phyloP scores from a whole-genome alignment of 2,329 filamentous ascomycete genomes.

The Exophiala spinifera region DNA sequence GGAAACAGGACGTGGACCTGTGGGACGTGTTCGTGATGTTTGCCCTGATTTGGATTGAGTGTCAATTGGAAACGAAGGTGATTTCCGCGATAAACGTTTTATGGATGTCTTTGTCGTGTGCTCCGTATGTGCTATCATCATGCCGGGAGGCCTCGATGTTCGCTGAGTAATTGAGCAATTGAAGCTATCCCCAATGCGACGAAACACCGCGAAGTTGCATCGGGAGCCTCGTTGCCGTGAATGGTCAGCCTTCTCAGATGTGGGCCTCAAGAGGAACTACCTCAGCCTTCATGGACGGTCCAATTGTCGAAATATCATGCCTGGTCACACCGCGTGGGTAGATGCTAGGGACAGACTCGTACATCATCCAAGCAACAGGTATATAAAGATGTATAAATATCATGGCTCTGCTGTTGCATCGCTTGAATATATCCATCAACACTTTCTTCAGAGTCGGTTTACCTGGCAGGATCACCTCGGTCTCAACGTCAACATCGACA shows the following conservation, averaged over 20 bases:
- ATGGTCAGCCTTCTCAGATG: neutral
- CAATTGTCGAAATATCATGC: neutral
- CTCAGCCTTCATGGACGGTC: neutral
- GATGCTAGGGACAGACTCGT: too few relatives aligned
- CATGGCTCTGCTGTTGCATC: too few relatives aligned
- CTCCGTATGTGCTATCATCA: neutral
- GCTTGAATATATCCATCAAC: too few relatives aligned
- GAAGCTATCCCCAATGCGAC: neutral
- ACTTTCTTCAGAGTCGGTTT: neutral
- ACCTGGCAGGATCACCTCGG: neutral
- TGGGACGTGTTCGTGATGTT: neutral
- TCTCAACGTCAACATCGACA: constrained; percentile 1
- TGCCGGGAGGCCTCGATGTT: neutral
- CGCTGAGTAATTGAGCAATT: neutral
- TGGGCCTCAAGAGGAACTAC: neutral
- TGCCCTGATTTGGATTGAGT: neutral
- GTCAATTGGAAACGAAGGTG: too few relatives aligned
- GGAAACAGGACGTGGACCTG: neutral
- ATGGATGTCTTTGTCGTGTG: too few relatives aligned
- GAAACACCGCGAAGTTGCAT: neutral
- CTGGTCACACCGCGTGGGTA: too few relatives aligned
- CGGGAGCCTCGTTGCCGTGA: neutral
- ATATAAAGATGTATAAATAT: too few relatives aligned
- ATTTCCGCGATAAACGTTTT: too few relatives aligned
- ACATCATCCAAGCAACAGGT: too few relatives aligned